Percentiles rank a stretch among this genome's conserved stretches.
Evolutionary conservation across 495 filamentous ascomycete genomes (phyloP).

Genomic region (Podospora appendiculata): DNA sequence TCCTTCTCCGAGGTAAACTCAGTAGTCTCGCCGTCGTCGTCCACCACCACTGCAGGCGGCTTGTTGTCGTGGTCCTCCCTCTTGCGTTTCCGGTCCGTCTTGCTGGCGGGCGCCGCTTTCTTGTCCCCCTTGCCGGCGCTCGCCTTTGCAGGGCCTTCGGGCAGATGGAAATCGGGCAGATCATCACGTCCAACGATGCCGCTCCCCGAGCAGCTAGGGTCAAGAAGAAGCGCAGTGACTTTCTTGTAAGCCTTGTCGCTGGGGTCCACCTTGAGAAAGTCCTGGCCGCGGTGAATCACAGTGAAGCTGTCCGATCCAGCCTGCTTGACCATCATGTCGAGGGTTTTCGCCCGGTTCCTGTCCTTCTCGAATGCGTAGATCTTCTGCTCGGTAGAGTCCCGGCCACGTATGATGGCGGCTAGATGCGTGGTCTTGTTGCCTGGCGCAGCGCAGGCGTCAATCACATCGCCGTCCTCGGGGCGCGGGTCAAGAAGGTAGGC

Average conservation of each 20-base stretch:
- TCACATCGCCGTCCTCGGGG: slow-evolving; percentile 56
- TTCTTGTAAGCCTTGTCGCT: slow-evolving; percentile 36
- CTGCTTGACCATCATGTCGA: slow-evolving; percentile 72
- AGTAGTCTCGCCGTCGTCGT: slow-evolving; percentile 42
- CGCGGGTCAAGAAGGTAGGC: slow-evolving; percentile 68
- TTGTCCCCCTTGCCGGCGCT: background rate
- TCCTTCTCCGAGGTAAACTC: slow-evolving; percentile 33
- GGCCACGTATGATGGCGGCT: slow-evolving; percentile 54
- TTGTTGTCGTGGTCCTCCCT: slow-evolving; percentile 24
- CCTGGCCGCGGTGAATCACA: slow-evolving; percentile 57
- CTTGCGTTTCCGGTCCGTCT: slow-evolving; percentile 42
- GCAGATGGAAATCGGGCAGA: slow-evolving; percentile 50
- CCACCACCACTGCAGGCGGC: slow-evolving; percentile 26
- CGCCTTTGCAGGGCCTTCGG: slow-evolving; percentile 14
- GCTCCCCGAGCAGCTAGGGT: slow-evolving; percentile 90
- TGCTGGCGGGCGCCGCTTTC: slow-evolving; percentile 9
- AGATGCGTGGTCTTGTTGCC: slow-evolving; percentile 97
- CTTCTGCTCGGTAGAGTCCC: background rate
- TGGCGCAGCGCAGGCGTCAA: slow-evolving; percentile 89
- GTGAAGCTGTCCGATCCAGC: slow-evolving; percentile 63
- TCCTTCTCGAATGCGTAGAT: slow-evolving; percentile 71
- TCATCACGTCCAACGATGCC: slow-evolving; percentile 88
- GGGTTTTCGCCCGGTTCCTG: slow-evolving; percentile 52
- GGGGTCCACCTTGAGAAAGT: slow-evolving; percentile 74
- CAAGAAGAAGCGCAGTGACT: slow-evolving; percentile 71